phyloP scores from a whole-genome alignment of 805 yeast species.

The Hanseniaspora lachancei region DNA sequence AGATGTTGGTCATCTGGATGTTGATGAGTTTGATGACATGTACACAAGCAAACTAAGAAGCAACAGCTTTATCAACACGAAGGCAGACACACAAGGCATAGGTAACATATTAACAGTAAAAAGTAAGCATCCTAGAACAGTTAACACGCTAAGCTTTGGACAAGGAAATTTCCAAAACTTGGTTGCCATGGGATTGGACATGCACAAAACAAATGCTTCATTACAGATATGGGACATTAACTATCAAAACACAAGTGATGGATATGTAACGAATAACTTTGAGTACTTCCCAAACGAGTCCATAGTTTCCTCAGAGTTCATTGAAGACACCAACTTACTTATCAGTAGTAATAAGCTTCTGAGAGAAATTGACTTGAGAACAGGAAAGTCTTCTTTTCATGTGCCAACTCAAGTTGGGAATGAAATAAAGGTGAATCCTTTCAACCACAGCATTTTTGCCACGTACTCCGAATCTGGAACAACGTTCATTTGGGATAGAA shows the following conservation, averaged over 20 bases:
- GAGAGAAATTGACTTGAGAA: constrained; percentile 63
- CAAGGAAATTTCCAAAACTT: constrained; percentile 34
- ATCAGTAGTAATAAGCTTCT: constrained; percentile 67
- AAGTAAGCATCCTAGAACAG: constrained; percentile 58
- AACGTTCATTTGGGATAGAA: constrained; percentile 67
- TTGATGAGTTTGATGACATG: constrained; percentile 8
- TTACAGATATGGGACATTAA: constrained; percentile 69
- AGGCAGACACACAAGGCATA: constrained; percentile 13
- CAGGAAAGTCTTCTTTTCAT: constrained; percentile 53
- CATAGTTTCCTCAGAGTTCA: constrained; percentile 53
- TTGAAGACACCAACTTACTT: constrained; percentile 47
- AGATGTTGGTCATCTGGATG: background rate
- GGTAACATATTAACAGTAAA: constrained; percentile 29
- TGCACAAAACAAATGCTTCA: constrained; percentile 62
- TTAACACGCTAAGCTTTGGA: constrained; percentile 63
- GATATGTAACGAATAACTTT: constrained; percentile 40
- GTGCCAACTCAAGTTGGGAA: constrained; percentile 61
- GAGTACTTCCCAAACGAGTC: constrained; percentile 63
- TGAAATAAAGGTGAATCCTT: constrained; percentile 57
- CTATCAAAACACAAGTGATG: constrained; percentile 42
- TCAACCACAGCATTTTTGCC: constrained; percentile 52
- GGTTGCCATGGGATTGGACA: constrained; percentile 67
- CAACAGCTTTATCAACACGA: constrained; percentile 15
- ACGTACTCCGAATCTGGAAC: constrained; percentile 77
- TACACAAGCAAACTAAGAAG: background rate